Percentiles rank a stretch among this genome's conserved stretches.
Conservation (phyloP, 805 yeast species). For the Starmerella potacharoeniae region DNA sequence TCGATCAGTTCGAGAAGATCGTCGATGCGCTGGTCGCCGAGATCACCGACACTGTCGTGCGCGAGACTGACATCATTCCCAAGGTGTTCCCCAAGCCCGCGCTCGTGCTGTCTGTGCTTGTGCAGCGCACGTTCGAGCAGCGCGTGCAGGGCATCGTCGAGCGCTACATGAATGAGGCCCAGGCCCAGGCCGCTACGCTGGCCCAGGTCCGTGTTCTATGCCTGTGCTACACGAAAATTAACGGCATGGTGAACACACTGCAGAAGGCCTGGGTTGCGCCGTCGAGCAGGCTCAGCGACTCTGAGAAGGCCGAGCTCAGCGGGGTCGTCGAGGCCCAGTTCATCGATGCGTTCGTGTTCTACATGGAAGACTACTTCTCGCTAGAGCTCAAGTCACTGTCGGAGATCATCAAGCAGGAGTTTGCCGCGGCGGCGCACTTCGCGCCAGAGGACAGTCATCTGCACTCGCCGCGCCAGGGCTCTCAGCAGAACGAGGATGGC, state of each 20-base stretch:
- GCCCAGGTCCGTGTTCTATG: constrained; percentile 52
- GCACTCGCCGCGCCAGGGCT: not conserved
- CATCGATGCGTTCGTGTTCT: constrained; percentile 63
- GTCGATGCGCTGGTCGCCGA: constrained; percentile 46
- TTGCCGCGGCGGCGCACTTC: not conserved
- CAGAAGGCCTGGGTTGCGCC: constrained; percentile 41
- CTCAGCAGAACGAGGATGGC: constrained; percentile 22
- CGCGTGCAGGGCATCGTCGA: constrained; percentile 40
- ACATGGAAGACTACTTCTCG: constrained; percentile 55
- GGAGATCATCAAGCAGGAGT: constrained; percentile 27
- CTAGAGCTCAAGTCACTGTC: constrained; percentile 35
- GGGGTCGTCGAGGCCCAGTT: constrained; percentile 55
- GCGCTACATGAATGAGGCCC: constrained; percentile 49
- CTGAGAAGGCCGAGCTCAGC: constrained; percentile 33
- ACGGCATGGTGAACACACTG: constrained; percentile 51
- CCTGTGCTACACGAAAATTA: constrained; percentile 47
- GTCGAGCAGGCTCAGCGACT: constrained; percentile 22
- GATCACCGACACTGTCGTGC: constrained; percentile 46
- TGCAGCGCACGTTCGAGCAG: constrained; percentile 68
- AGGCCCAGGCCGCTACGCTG: constrained; percentile 51
- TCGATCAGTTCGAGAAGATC: constrained; percentile 39
- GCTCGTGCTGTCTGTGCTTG: constrained; percentile 55
- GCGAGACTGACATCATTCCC: constrained; percentile 61
- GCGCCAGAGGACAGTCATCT: not conserved
- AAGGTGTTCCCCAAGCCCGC: constrained; percentile 62